These are phyloP conservation scores for Dipodascopsis uninucleata DNA, from an alignment of 805 yeast species.

Conservation along the genomic window DNA sequence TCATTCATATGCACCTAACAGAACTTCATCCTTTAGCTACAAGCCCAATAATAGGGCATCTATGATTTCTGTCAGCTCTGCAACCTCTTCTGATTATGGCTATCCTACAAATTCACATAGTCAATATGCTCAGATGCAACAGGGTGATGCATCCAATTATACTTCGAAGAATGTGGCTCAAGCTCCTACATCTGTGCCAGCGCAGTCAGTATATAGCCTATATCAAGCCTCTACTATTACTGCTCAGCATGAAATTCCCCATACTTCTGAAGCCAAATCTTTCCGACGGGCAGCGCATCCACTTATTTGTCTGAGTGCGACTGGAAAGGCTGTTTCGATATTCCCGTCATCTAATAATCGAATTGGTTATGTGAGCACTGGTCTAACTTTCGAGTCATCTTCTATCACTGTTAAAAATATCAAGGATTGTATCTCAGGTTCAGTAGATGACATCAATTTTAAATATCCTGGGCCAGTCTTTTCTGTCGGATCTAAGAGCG, in stretches of 20 bases:
- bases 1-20: background rate
- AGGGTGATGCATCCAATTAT: background rate
- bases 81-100: background rate
- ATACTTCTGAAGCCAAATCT: slow-evolving; percentile 1
- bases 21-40: slow-evolving; percentile 1
- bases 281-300: slow-evolving; percentile 41
- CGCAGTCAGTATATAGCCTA: background rate
- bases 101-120: background rate
- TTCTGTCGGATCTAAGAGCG: slow-evolving; percentile 38
- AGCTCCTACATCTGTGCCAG: background rate
- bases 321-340: slow-evolving; percentile 45
- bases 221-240: too few relatives aligned
- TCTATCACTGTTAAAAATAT: slow-evolving; percentile 33
- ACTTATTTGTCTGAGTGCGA: slow-evolving; percentile 59
- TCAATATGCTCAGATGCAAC: background rate
- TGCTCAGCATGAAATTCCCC: background rate
- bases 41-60: background rate
- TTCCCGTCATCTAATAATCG: slow-evolving; percentile 38
- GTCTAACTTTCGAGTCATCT: slow-evolving; percentile 36
- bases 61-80: background rate
- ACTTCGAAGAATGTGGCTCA: too few relatives aligned
- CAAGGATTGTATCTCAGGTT: slow-evolving; percentile 30
- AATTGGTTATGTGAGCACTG: slow-evolving; percentile 33
- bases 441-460: slow-evolving; percentile 33
- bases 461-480: slow-evolving; percentile 68